These are phyloP conservation scores for Lolium multiflorum DNA, from an alignment of 176 grass and related monocot species.

Conservation along the genomic window DNA sequence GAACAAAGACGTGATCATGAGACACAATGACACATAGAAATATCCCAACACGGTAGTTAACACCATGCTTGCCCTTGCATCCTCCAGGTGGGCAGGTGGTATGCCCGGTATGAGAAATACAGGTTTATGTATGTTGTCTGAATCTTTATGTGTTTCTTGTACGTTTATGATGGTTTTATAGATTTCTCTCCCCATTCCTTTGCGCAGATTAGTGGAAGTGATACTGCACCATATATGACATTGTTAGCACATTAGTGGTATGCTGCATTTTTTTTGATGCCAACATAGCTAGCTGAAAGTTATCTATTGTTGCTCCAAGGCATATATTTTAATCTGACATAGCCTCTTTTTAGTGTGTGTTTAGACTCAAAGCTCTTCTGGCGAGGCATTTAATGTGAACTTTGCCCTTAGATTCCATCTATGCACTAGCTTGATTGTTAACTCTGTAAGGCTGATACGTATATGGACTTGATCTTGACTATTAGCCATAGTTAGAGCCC, in stretches of 20 bases:
- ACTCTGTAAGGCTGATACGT: neutral
- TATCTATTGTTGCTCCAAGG: neutral
- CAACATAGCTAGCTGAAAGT: neutral
- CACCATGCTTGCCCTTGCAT: neutral
- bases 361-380: neutral
- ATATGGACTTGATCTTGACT: conserved; percentile 3
- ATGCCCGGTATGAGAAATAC: neutral
- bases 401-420: neutral
- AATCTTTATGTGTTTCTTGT: neutral
- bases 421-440: neutral
- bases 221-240: neutral
- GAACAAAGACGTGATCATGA: neutral
- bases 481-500: neutral
- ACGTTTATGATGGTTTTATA: neutral
- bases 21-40: neutral
- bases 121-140: neutral
- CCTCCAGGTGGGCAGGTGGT: neutral
- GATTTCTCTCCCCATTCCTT: neutral
- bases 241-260: conserved; percentile 21
- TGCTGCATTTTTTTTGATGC: neutral
- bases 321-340: neutral
- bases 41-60: neutral
- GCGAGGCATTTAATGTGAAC: neutral
- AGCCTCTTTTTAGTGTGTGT: conserved; percentile 1
- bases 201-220: neutral